Evolutionary conservation across 371 early-diverging fungal species (phyloP).

Genomic region (Mucor circinelloides): DNA sequence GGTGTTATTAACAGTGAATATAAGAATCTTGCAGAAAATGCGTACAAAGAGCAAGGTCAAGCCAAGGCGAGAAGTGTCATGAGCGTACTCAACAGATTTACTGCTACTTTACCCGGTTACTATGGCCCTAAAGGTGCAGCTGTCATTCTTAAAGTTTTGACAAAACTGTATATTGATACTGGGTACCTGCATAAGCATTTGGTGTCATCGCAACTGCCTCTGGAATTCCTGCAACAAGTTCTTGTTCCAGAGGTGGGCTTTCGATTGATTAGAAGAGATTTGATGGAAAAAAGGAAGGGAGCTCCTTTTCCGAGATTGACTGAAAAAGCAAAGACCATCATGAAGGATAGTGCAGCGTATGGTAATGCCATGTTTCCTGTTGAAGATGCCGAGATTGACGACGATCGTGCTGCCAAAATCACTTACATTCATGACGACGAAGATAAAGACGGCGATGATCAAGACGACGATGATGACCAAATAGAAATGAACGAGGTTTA

Average conservation of each 20-base stretch:
- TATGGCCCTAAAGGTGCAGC: constrained; percentile 56
- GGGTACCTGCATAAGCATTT: constrained; percentile 30
- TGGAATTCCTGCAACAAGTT: constrained; percentile 61
- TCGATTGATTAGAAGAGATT: constrained; percentile 51
- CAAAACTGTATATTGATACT: constrained; percentile 31
- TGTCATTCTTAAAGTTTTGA: constrained; percentile 38
- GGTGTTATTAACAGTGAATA: constrained; percentile 33
- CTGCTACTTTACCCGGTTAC: constrained; percentile 56
- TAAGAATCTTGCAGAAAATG: constrained; percentile 32
- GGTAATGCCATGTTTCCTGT: constrained; percentile 24
- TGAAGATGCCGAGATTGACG: not conserved
- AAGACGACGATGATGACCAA: not conserved
- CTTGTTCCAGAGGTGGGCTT: constrained; percentile 57
- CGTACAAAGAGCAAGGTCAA: constrained; percentile 45
- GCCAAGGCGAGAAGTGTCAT: constrained; percentile 53
- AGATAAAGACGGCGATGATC: not conserved
- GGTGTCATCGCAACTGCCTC: constrained; percentile 45
- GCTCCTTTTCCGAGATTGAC: not conserved
- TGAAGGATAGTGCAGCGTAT: constrained; percentile 30
- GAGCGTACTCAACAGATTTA: constrained; percentile 42
- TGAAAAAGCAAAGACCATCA: constrained; percentile 18
- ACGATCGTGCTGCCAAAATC: not conserved
- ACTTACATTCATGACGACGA: not conserved
- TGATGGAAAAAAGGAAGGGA: not conserved
- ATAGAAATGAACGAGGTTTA: not conserved